Evolutionary conservation across 106 monocot genomes (phyloP).

Genomic region (Chionographis japonica): DNA sequence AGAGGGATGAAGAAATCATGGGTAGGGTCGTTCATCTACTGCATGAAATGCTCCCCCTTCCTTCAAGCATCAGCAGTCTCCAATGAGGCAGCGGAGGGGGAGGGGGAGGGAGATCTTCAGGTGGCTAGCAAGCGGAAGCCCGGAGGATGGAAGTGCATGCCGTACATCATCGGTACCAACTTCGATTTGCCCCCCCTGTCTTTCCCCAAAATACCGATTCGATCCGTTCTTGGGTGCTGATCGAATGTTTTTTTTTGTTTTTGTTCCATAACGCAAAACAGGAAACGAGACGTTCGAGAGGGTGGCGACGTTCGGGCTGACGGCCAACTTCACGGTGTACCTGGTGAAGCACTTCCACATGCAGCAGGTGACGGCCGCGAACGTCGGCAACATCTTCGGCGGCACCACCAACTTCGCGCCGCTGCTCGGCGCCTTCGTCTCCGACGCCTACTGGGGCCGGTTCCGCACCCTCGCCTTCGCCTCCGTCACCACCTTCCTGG

Average conservation of each 20-base stretch:
- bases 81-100: background rate
- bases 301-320: constrained; percentile 29
- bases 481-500: constrained; percentile 38
- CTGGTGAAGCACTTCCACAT: constrained; percentile 25
- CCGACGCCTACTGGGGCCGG: constrained; percentile 44
- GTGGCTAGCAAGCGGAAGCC: background rate
- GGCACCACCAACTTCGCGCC: constrained; percentile 45
- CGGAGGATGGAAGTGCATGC: constrained; percentile 32
- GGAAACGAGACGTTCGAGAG: constrained; percentile 56
- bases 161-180: constrained; percentile 17
- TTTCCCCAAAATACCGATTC: no score
- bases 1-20: background rate
- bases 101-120: background rate
- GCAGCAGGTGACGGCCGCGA: constrained; percentile 23
- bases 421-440: constrained; percentile 47
- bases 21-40: background rate
- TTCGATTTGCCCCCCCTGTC: no score
- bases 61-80: background rate
- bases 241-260: background rate
- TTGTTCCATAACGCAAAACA: background rate
- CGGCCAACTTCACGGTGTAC: constrained; percentile 47
- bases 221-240: no score
- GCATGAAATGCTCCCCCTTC: background rate
- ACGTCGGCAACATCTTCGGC: constrained; percentile 24
- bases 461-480: constrained; percentile 28